These are phyloP conservation scores for Dictyostelium capitatum DNA, from an alignment of 78 protist genomes.

Conservation along the genomic window DNA sequence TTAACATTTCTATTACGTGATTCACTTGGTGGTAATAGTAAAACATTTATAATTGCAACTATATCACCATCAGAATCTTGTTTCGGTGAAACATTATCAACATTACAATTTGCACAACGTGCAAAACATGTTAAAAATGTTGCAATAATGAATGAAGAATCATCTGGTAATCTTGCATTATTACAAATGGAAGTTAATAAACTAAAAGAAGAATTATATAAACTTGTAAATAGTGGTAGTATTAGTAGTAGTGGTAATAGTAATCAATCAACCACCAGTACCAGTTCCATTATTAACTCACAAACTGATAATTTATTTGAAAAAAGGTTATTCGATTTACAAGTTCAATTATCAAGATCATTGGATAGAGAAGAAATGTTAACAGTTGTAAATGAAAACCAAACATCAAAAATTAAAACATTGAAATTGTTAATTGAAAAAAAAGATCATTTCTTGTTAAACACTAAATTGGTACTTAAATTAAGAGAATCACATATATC, in stretches of 20 bases:
- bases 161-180: slow-evolving; percentile 33
- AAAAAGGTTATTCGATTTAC: background rate
- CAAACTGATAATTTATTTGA: background rate
- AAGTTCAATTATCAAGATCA: background rate
- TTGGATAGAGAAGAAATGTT: background rate
- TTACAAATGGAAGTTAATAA: slow-evolving; percentile 29
- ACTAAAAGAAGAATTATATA: slow-evolving; percentile 26
- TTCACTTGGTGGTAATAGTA: slow-evolving; percentile 84
- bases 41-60: slow-evolving; percentile 76
- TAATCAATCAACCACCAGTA: background rate
- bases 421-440: background rate
- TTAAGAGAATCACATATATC: background rate
- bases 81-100: slow-evolving; percentile 63
- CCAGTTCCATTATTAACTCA: background rate
- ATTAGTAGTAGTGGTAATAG: too few relatives aligned
- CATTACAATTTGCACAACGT: slow-evolving; percentile 74
- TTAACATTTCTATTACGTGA: slow-evolving; percentile 58
- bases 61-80: slow-evolving; percentile 39
- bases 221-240: background rate
- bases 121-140: slow-evolving; percentile 70
- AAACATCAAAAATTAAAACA: background rate
- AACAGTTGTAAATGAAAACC: background rate
- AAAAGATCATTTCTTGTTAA: background rate
- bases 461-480: background rate
- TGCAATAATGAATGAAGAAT: slow-evolving; percentile 66